phyloP scores from a whole-genome alignment of 441 rosid genomes.

The Arabidopsis hybrid region DNA sequence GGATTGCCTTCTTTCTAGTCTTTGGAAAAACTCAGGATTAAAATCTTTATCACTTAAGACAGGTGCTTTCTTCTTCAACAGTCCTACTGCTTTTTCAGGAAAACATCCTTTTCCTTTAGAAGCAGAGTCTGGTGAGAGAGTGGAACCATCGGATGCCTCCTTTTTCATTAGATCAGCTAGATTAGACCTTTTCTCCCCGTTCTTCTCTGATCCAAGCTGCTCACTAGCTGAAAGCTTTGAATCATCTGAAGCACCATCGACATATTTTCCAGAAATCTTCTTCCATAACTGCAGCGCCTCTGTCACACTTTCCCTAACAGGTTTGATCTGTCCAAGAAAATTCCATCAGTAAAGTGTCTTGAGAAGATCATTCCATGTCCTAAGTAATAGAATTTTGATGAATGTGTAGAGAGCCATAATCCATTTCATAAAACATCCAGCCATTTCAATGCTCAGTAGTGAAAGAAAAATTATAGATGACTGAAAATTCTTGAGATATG shows the following conservation, averaged over 20 bases:
- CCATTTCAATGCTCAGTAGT: conserved; percentile 4
- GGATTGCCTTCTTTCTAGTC: conserved; percentile 78
- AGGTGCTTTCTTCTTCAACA: conserved; percentile 91
- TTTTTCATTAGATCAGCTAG: conserved; percentile 52
- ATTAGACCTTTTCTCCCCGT: conserved; percentile 53
- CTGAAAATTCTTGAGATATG: conserved; percentile 21
- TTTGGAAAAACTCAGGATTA: conserved; percentile 97
- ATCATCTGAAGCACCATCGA: conserved; percentile 67
- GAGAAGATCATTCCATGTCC: conserved; percentile 14
- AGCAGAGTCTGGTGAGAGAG: conserved; percentile 50
- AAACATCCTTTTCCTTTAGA: conserved; percentile 69
- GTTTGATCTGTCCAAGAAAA: conserved; percentile 76
- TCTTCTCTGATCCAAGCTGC: conserved; percentile 54
- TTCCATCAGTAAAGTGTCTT: conserved; percentile 31
- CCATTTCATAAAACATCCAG: conserved; percentile 20
- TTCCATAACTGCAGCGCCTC: conserved; percentile 97
- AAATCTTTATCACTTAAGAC: conserved; percentile 81
- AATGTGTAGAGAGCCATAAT: neutral
- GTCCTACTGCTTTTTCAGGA: conserved; percentile 77
- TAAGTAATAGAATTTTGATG: conserved; percentile 5
- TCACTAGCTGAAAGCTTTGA: conserved; percentile 68
- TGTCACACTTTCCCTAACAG: conserved; percentile 92
- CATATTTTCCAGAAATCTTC: conserved; percentile 78
- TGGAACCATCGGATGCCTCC: conserved; percentile 59
- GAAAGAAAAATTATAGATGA: conserved; percentile 7